Conservation (phyloP, 768 basidiomycete genomes). For the Leccinum barrowsii region DNA sequence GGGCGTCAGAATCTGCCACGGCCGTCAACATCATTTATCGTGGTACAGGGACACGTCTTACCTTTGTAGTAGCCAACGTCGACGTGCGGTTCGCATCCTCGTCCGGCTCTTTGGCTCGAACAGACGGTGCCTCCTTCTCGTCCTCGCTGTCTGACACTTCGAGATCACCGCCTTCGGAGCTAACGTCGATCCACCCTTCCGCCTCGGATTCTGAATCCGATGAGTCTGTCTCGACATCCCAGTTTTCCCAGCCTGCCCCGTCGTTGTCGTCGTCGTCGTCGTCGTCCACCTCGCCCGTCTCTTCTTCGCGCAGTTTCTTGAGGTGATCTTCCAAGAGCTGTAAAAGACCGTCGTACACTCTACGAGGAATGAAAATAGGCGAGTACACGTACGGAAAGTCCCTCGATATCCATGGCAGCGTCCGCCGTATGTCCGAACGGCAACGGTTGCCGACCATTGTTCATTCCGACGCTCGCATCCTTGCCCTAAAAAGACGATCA, state of each 20-base stretch:
- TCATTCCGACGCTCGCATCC: slow-evolving; percentile 76
- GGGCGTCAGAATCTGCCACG: slow-evolving; percentile 84
- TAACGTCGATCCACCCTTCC: slow-evolving; percentile 78
- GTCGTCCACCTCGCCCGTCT: slow-evolving; percentile 50
- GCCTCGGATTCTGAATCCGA: slow-evolving; percentile 54
- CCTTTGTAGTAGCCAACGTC: slow-evolving; percentile 79
- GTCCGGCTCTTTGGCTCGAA: slow-evolving; percentile 9
- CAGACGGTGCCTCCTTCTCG: slow-evolving; percentile 36
- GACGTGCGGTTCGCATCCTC: slow-evolving; percentile 43
- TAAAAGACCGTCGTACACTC: not conserved
- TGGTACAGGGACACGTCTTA: slow-evolving; percentile 18
- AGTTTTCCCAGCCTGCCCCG: slow-evolving; percentile 77
- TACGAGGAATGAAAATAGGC: not conserved
- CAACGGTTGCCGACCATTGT: slow-evolving; percentile 59
- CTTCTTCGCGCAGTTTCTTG: slow-evolving; percentile 63
- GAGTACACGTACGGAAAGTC: slow-evolving; percentile 63
- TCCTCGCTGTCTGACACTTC: slow-evolving; percentile 88
- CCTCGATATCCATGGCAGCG: slow-evolving; percentile 84
- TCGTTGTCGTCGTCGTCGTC: slow-evolving; percentile 70
- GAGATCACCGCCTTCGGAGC: slow-evolving; percentile 62
- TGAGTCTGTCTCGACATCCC: slow-evolving; percentile 80
- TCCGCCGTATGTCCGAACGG: slow-evolving; percentile 80
- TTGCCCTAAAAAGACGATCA: slow-evolving; percentile 60
- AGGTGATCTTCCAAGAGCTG: slow-evolving; percentile 90
- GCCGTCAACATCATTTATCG: not conserved